Evolutionary conservation across 2,329 filamentous ascomycete species (phyloP).

Genomic region (Aspergillus pseudotamarii): DNA sequence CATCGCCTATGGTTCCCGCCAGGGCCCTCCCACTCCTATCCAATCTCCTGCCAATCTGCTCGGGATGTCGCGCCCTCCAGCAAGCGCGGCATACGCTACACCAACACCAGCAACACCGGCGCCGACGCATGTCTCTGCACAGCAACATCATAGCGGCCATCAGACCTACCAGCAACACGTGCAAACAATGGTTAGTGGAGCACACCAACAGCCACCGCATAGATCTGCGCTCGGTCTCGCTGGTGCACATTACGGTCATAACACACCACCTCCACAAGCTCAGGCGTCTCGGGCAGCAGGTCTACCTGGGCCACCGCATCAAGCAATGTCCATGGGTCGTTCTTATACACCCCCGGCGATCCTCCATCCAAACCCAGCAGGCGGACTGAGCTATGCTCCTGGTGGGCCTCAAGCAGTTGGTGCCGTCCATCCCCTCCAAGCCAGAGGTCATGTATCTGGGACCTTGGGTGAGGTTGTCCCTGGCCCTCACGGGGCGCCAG

Average conservation of each 20-base stretch:
- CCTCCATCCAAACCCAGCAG: slow-evolving; percentile 31
- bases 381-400: slow-evolving; percentile 34
- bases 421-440: slow-evolving; percentile 30
- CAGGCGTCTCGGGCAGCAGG: slow-evolving; percentile 29
- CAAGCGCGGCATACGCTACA: slow-evolving; percentile 30
- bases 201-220: slow-evolving; percentile 37
- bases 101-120: slow-evolving; percentile 28
- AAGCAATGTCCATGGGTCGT: slow-evolving; percentile 33
- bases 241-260: slow-evolving; percentile 36
- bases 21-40: slow-evolving; percentile 33
- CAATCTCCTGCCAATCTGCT: slow-evolving; percentile 34
- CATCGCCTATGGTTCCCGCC: slow-evolving; percentile 35
- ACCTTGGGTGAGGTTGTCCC: slow-evolving; percentile 26
- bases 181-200: slow-evolving; percentile 41
- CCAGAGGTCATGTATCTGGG: slow-evolving; percentile 28
- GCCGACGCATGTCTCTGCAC: slow-evolving; percentile 24
- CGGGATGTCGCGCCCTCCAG: slow-evolving; percentile 31
- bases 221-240: slow-evolving; percentile 35
- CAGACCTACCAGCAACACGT: slow-evolving; percentile 42
- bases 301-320: slow-evolving; percentile 28
- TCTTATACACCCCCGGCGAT: slow-evolving; percentile 45
- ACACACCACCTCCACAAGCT: slow-evolving; percentile 37
- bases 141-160: slow-evolving; percentile 23
- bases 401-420: slow-evolving; percentile 23
- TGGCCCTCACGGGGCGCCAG: slow-evolving; percentile 20